Conservation (phyloP, 352 stramenopile species). For the Nannochloropsis limnetica region DNA sequence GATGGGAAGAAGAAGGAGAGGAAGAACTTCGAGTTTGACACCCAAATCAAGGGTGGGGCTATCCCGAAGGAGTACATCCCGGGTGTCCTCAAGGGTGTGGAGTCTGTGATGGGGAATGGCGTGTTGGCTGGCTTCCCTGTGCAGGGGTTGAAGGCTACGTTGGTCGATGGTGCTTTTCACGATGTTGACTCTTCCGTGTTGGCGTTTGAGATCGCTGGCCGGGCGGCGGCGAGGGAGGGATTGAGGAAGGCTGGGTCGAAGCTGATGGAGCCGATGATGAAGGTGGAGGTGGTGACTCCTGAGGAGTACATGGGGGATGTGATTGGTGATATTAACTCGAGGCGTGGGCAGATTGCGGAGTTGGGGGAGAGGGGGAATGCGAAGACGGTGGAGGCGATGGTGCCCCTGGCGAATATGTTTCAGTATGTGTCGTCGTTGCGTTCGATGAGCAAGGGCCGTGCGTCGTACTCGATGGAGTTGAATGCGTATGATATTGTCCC, state of each 20-base stretch:
- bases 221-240: conserved; percentile 63
- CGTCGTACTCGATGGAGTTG: conserved; percentile 75
- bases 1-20: conserved; percentile 52
- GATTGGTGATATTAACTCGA: conserved; percentile 71
- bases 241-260: conserved; percentile 50
- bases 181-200: conserved; percentile 74
- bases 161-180: conserved; percentile 70
- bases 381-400: conserved; percentile 58
- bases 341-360: conserved; percentile 66
- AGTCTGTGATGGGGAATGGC: conserved; percentile 64
- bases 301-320: conserved; percentile 77
- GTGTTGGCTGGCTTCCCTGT: conserved; percentile 69
- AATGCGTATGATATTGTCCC: conserved; percentile 72
- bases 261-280: conserved; percentile 75
- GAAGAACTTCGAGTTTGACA: conserved; percentile 69
- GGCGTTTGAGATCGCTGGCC: conserved; percentile 73
- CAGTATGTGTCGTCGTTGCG: conserved; percentile 72
- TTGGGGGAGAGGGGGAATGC: conserved; percentile 67
- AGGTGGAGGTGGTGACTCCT: conserved; percentile 69
- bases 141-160: conserved; percentile 68
- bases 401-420: conserved; percentile 77
- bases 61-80: conserved; percentile 76
- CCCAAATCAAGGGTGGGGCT: conserved; percentile 67
- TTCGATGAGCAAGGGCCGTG: conserved; percentile 68
- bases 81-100: conserved; percentile 70